Base-by-base conservation (phyloP, 129 eudicot genomes). In the Flaveria bidentis region DNA sequence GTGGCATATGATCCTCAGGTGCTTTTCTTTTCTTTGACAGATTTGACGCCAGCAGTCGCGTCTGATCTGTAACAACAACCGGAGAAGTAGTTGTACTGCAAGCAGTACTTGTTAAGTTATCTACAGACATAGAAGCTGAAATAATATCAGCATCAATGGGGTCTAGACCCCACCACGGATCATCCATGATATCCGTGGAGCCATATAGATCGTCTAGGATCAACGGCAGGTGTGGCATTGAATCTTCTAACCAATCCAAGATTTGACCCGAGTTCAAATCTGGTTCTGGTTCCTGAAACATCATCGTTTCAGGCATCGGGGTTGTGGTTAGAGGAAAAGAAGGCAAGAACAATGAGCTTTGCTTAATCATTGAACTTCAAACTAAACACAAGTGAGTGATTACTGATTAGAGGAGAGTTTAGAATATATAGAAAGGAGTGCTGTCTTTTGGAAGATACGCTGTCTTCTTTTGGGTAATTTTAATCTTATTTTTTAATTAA, bases 361-460 rank as follows among this genome's bases (percentile, higher is more conserved):
- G 85, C 76, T 73, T 84, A 25, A 77, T 83, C 85, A 83, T 83
- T 74, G 26, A 45, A 22, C 41, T 57, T 68, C 23, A 36, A 69
- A n/a, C 25, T 17, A 49, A 16, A 52, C 2, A 72, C 25, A 33
- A 25, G 9, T 76, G 67, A 76, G 41, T 69, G 60, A 44, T 51
- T 18, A 72, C 46, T 47, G 50, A 53, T 52, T 44, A 82, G 41
- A 33, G 63, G 25, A 56, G 78, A 62, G 80, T 73, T 78, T 46
- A 72, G 66, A 56, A 72, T 80, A 60, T 63, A 82, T 67, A 86
- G 83, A 82, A 82, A 16, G 87, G 52, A 71, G 83, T 91, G 92
- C 95, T 88, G 92, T 88, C 76, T 85, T 87, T 91, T 88, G 92
- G 90, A 86, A 22, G 79, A 83, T 81, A 63, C 79, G 82, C 17